Conservation (phyloP, 2,329 filamentous ascomycete genomes). For the Stagonosporopsis chrysanthemi region DNA sequence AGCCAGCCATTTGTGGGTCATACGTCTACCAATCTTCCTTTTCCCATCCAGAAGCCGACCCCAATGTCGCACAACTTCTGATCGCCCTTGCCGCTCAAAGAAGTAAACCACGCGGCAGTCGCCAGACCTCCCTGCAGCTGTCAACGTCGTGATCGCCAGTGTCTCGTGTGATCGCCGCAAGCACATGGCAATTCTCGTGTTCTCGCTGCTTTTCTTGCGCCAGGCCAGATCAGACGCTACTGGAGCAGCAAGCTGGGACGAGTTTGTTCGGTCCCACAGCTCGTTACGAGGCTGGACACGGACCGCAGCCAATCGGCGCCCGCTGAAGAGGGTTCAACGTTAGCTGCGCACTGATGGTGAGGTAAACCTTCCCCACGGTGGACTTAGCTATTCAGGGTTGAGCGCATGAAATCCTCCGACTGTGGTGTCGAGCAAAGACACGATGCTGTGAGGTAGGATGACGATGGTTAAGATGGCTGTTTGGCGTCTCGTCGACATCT, state of each 20-base stretch:
- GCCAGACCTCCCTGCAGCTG: slow-evolving; percentile 11
- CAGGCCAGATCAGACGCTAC: background rate
- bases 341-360: background rate
- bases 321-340: background rate
- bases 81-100: slow-evolving; percentile 1
- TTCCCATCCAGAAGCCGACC: background rate
- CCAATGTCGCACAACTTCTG: slow-evolving; percentile 10
- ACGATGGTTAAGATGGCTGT: slow-evolving; percentile 1
- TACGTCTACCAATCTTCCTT: background rate
- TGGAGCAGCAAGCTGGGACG: background rate
- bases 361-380: background rate
- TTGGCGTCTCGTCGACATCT: slow-evolving; percentile 2
- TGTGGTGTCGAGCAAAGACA: background rate
- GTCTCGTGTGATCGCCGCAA: slow-evolving; percentile 3
- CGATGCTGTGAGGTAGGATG: background rate
- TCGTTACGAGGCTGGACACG: too few species aligned
- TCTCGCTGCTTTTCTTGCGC: slow-evolving; percentile 10
- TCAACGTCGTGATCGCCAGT: background rate
- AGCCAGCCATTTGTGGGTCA: background rate
- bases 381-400: slow-evolving; percentile 4
- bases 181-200: slow-evolving; percentile 12
- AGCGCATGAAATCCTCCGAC: background rate
- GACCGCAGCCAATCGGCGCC: slow-evolving; percentile 1
- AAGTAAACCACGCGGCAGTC: slow-evolving; percentile 11
- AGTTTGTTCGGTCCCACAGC: background rate